Percentiles rank a stretch among this genome's conserved stretches.
Evolutionary conservation across 306 rosid species (phyloP).

Genomic region (Rubus parviflorus): DNA sequence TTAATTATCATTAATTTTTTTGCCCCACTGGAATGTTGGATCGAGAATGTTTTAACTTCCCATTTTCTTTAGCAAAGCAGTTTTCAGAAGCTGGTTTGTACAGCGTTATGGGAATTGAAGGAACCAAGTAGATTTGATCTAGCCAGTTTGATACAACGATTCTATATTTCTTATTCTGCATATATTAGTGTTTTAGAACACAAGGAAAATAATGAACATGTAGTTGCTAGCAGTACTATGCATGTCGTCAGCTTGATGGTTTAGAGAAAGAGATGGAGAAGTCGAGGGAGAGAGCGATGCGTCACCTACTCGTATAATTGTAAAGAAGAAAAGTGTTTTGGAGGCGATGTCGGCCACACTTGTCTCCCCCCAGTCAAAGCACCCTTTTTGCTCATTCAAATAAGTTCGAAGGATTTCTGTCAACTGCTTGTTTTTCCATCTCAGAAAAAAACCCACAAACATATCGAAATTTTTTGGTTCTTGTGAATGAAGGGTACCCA

Average conservation of each 20-base stretch:
- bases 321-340: slow-evolving; percentile 12
- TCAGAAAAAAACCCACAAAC: not conserved
- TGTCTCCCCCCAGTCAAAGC: slow-evolving; percentile 40
- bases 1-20: too few relatives aligned
- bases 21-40: too few relatives aligned
- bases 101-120: not conserved
- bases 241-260: not conserved
- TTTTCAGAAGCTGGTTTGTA: not conserved
- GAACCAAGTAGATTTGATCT: not conserved
- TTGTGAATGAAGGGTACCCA: slow-evolving; percentile 10
- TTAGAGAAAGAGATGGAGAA: not conserved
- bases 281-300: slow-evolving; percentile 23
- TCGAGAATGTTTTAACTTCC: too few relatives aligned
- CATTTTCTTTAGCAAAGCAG: not conserved
- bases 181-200: not conserved
- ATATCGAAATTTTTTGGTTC: not conserved
- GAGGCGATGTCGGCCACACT: slow-evolving; percentile 51
- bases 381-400: slow-evolving; percentile 30
- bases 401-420: slow-evolving; percentile 15
- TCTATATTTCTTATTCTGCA: not conserved
- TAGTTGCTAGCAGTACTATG: not conserved
- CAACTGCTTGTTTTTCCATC: slow-evolving; percentile 14
- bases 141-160: not conserved
- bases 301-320: slow-evolving; percentile 27
- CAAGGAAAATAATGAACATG: not conserved